Evolutionary conservation across 2,329 filamentous ascomycete species (phyloP).

Genomic region (Talaromyces atroroseus): DNA sequence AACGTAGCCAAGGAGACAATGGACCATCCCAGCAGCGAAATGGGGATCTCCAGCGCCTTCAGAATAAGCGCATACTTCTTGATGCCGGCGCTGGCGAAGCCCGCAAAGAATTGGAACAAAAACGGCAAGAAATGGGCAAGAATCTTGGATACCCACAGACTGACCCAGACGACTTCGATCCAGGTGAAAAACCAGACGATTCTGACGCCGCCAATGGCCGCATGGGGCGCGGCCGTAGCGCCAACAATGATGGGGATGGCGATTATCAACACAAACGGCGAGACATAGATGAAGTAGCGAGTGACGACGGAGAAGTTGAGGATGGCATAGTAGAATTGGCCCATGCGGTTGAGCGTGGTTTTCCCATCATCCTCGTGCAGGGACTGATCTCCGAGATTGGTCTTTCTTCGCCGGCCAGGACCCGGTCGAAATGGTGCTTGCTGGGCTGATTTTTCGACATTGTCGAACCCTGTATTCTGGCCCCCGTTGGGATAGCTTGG

Average conservation of each 20-base stretch:
- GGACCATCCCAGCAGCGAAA: constrained; percentile 57
- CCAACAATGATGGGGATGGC: constrained; percentile 60
- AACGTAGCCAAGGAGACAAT: constrained; percentile 57
- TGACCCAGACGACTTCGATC: constrained; percentile 61
- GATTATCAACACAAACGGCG: constrained; percentile 53
- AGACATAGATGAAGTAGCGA: constrained; percentile 58
- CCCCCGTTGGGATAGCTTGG: constrained; percentile 19
- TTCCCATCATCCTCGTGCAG: constrained; percentile 47
- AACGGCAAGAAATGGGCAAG: constrained; percentile 54
- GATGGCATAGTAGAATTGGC: constrained; percentile 55
- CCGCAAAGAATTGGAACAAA: constrained; percentile 56
- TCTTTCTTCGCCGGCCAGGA: constrained; percentile 31
- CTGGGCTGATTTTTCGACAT: constrained; percentile 24
- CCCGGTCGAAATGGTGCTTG: constrained; percentile 17
- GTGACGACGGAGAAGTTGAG: constrained; percentile 59
- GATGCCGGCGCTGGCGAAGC: constrained; percentile 59
- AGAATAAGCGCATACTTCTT: constrained; percentile 59
- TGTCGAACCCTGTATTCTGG: constrained; percentile 28
- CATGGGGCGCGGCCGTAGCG: constrained; percentile 44
- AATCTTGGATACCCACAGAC: constrained; percentile 58
- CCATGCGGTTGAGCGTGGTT: constrained; percentile 54
- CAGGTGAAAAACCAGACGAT: constrained; percentile 60
- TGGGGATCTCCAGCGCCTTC: constrained; percentile 53
- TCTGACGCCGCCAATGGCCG: constrained; percentile 51
- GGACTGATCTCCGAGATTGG: constrained; percentile 26